Evolutionary conservation across 2,329 filamentous ascomycete genomes (phyloP), one percentile per base, ranked within the genome.

Genomic region (Trichoderma aggressivum): DNA sequence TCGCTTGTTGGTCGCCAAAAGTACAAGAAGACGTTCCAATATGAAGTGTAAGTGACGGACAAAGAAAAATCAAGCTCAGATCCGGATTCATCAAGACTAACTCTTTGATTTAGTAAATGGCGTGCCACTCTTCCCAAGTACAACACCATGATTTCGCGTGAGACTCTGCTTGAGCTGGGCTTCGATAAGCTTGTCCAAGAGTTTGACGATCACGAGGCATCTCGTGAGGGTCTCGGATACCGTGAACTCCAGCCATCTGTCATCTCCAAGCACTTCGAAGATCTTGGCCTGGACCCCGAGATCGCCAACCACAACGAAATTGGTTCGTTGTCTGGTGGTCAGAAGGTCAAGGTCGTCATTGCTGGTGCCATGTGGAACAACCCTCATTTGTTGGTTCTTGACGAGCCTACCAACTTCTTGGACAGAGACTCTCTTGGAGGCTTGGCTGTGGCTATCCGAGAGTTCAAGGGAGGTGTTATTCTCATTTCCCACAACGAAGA

Each of bases 401-500:
- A 99, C 87, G 95, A 99, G 84, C 96, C 96, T 71, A 98, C 96
- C 81, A 99, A 99, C 86, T 99, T 98, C 88, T 90, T 99, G 86
- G 96, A 99, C 80, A 94, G 96, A 77, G 96, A 99, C 84, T 97
- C 94, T 18, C 91, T 99, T 21, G 97, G 96, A 79, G 96, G 95
- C 82, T 89, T 99, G 70, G 94, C 96, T n/a, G 94, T 97, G 53
- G 96, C 96, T 75, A 98, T 99, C 78, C 93, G 94, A 76, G 96
- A 98, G 80, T 99, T 97, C 89, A 97, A 94, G 86, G 96, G 96
- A 75, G 96, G 96, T 82, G 96, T 99, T 2, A 94, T 99, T 74
- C 97, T 99, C 91, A 99, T 99, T 82, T 98, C 94, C 73, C 96
- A 99, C 85, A 98, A 99, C 88, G 94, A 98, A 80, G 96, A 99